Conservation (phyloP, 225 moss, liverwort and hornwort genomes). For the Bryoerythrophyllum caledonicum region DNA sequence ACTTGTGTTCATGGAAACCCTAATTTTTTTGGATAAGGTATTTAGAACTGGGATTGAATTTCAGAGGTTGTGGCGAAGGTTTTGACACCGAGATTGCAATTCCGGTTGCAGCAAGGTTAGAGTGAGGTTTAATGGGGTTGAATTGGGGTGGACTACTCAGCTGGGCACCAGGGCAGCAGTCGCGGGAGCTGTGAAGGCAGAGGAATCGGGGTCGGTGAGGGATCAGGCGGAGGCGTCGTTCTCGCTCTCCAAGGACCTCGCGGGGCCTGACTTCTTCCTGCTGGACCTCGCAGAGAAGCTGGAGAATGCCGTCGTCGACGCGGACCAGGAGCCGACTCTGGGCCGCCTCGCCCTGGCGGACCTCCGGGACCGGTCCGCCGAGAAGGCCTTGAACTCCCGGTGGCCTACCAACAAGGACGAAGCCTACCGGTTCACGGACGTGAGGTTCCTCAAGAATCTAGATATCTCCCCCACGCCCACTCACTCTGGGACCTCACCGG, state of each 20-base stretch:
- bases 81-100: no score
- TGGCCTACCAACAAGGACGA: constrained; percentile 88
- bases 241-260: constrained; percentile 35
- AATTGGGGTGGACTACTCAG: constrained; percentile 27
- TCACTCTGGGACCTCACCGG: constrained; percentile 14
- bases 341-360: constrained; percentile 58
- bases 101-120: no score
- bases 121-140: constrained; percentile 1
- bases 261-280: constrained; percentile 79
- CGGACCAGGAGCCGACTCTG: constrained; percentile 32
- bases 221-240: constrained; percentile 78
- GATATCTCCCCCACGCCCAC: constrained; percentile 47
- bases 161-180: constrained; percentile 46
- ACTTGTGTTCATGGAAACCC: no score
- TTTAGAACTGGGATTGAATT: no score
- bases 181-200: constrained; percentile 52
- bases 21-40: no score
- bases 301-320: constrained; percentile 57
- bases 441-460: constrained; percentile 79
- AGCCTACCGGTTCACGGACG: constrained; percentile 80
- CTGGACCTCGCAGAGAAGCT: constrained; percentile 93
- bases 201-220: constrained; percentile 63
- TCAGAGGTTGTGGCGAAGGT: no score
- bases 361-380: constrained; percentile 73
- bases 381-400: constrained; percentile 66